These are phyloP conservation scores for Aspergillus brunneoviolaceus DNA, from an alignment of 2,329 filamentous ascomycete genomes.

Conservation along the genomic window DNA sequence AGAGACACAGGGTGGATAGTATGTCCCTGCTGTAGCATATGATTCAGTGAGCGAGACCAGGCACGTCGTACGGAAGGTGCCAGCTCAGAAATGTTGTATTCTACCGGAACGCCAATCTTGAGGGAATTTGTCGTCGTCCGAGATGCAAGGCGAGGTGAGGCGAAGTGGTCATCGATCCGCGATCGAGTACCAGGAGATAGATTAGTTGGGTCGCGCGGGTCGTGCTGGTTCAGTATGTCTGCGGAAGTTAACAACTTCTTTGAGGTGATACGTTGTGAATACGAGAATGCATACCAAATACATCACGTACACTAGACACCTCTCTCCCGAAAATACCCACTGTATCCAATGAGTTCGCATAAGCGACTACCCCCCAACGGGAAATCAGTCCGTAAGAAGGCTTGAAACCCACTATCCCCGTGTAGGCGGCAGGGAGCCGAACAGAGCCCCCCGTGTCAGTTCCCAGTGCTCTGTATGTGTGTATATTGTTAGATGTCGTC, in stretches of 20 bases:
- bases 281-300: slow-evolving; percentile 50
- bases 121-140: slow-evolving; percentile 34
- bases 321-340: slow-evolving; percentile 70
- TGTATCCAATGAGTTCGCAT: slow-evolving; percentile 90
- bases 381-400: slow-evolving; percentile 87
- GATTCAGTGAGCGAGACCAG: slow-evolving; percentile 64
- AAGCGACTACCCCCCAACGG: slow-evolving; percentile 81
- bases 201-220: slow-evolving; percentile 73
- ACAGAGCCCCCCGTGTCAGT: slow-evolving; percentile 94
- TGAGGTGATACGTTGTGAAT: no score
- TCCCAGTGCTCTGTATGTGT: slow-evolving; percentile 65
- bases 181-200: slow-evolving; percentile 58
- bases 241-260: slow-evolving; percentile 16
- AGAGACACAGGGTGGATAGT: slow-evolving; percentile 74
- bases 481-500: background rate
- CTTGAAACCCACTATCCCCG: slow-evolving; percentile 80
- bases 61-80: slow-evolving; percentile 65
- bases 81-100: slow-evolving; percentile 88
- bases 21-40: slow-evolving; percentile 65
- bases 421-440: slow-evolving; percentile 82
- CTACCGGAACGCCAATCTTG: slow-evolving; percentile 61
- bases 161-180: slow-evolving; percentile 48
- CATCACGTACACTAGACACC: slow-evolving; percentile 52
- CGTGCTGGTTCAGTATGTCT: slow-evolving; percentile 59
- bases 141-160: slow-evolving; percentile 21